phyloP scores from a whole-genome alignment of 2,329 filamentous ascomycete genomes.

The Talaromyces verruculosus region DNA sequence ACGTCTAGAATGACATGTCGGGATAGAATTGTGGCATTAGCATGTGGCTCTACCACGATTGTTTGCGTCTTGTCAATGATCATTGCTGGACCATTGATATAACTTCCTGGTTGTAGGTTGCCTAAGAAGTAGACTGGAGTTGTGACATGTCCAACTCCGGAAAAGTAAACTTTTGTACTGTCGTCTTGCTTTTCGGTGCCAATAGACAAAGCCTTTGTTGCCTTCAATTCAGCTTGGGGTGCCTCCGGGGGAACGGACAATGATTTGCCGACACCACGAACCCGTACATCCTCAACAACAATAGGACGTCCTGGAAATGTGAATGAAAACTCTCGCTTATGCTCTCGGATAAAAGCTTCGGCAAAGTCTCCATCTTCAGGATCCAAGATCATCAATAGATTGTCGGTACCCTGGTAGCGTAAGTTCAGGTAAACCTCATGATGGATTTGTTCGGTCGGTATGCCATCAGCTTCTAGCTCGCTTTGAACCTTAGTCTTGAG shows the following conservation, averaged over 20 bases:
- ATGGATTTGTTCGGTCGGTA: slow-evolving; percentile 34
- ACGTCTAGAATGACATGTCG: slow-evolving; percentile 84
- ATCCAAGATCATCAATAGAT: slow-evolving; percentile 42
- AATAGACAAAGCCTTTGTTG: slow-evolving; percentile 21
- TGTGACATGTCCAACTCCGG: slow-evolving; percentile 28
- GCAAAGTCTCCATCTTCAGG: slow-evolving; percentile 40
- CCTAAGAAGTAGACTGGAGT: slow-evolving; percentile 32
- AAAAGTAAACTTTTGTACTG: slow-evolving; percentile 30
- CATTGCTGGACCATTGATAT: slow-evolving; percentile 37
- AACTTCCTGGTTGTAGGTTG: slow-evolving; percentile 23
- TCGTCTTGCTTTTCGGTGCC: slow-evolving; percentile 21
- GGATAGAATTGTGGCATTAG: slow-evolving; percentile 74
- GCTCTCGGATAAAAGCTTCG: slow-evolving; percentile 38
- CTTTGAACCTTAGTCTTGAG: slow-evolving; percentile 32
- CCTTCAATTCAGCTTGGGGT: slow-evolving; percentile 15
- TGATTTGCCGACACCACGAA: slow-evolving; percentile 34
- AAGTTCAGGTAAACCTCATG: slow-evolving; percentile 44
- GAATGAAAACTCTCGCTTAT: slow-evolving; percentile 47
- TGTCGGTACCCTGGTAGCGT: slow-evolving; percentile 49
- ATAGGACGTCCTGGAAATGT: slow-evolving; percentile 37
- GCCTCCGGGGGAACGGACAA: slow-evolving; percentile 15
- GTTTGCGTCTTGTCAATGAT: slow-evolving; percentile 75
- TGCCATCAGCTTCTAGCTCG: slow-evolving; percentile 40
- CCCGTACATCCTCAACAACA: slow-evolving; percentile 41
- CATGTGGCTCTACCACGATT: slow-evolving; percentile 79